phyloP scores from a whole-genome alignment of 352 stramenopile genomes.

The Thraustotheca clavata region DNA sequence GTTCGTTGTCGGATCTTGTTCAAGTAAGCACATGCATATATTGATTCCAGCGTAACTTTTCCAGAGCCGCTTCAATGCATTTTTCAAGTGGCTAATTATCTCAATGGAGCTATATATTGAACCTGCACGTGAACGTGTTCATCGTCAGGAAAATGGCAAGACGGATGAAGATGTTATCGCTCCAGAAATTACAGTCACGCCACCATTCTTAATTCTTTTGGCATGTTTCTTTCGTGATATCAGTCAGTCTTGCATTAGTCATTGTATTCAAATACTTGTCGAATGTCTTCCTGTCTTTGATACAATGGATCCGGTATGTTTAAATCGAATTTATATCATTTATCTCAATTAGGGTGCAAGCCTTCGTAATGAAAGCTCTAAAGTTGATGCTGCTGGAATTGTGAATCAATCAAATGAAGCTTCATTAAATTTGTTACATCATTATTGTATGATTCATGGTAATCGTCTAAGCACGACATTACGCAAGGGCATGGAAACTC shows the following conservation, averaged over 20 bases:
- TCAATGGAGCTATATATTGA: slow-evolving; percentile 59
- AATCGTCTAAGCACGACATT: slow-evolving; percentile 41
- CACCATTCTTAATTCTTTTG: slow-evolving; percentile 61
- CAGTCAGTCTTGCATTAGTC: slow-evolving; percentile 47
- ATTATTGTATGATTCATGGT: slow-evolving; percentile 54
- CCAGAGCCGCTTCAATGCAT: slow-evolving; percentile 66
- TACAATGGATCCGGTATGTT: slow-evolving; percentile 3
- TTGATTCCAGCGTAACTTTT: background rate
- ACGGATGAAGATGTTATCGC: slow-evolving; percentile 27
- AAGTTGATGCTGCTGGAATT: slow-evolving; percentile 60
- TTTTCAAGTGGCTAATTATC: slow-evolving; percentile 73
- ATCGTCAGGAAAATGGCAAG: background rate
- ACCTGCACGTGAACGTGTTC: slow-evolving; percentile 41
- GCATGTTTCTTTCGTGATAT: slow-evolving; percentile 61
- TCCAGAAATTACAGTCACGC: slow-evolving; percentile 51
- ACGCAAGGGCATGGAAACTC: slow-evolving; percentile 33
- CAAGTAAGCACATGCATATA: slow-evolving; percentile 30
- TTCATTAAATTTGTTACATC: slow-evolving; percentile 43
- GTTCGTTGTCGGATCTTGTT: slow-evolving; percentile 66
- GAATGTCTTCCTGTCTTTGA: slow-evolving; percentile 43
- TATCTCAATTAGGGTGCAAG: slow-evolving; percentile 20
- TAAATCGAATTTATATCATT: background rate
- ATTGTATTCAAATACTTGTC: slow-evolving; percentile 61
- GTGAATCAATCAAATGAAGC: slow-evolving; percentile 63
- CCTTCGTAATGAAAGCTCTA: background rate